Evolutionary conservation across 768 basidiomycete species (phyloP), one percentile per base, ranked within the genome.

Genomic region (Lentinula raphanica): DNA sequence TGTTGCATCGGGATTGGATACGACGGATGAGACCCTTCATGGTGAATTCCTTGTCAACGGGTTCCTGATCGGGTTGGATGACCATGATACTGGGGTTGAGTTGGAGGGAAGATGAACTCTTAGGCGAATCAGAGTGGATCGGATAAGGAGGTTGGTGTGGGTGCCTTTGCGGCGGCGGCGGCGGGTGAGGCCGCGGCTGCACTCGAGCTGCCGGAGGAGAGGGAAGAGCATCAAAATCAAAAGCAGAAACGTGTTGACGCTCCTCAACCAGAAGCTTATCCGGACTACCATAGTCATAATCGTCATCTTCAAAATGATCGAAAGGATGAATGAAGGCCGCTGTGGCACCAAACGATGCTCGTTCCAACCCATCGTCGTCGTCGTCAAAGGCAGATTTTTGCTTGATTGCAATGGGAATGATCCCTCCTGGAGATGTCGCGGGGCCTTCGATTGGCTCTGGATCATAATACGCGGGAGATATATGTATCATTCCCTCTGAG

Each of bases 151-250:
- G 57, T 36, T 5, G 54, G 6, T 21, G 51, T 7, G 51, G 21
- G 29, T 7, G 27, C 44, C 21, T 42, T 50, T 44, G 56, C 29
- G 6, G 32, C 25, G 19, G 55, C 8, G 32, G 60, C 29, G 23
- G 25, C 15, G n/a, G n/a, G n/a, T n/a, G n/a, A n/a, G 40, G 8
- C 17, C 36, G 29, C 11, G 63, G 12, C 46, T 54, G 32, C 50
- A 62, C 8, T 40, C 25, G 38, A n/a, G 50, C 53, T 44, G 38
- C 44, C 8, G 60, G 50, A 28, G 67, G 71, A 44, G 67, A 68
- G 23, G 82, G 82, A 15, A 84, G 72, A 9, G 75, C 69, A 56
- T 82, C 81, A 54, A 84, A 83, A 60, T 83, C 79, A 62, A 81
- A 82, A 9, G 74, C 58, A 4, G 73, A 69, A 5, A 80, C 64